Base-by-base conservation (phyloP, 495 filamentous ascomycete species). In the Hyaloscypha variabilis region DNA sequence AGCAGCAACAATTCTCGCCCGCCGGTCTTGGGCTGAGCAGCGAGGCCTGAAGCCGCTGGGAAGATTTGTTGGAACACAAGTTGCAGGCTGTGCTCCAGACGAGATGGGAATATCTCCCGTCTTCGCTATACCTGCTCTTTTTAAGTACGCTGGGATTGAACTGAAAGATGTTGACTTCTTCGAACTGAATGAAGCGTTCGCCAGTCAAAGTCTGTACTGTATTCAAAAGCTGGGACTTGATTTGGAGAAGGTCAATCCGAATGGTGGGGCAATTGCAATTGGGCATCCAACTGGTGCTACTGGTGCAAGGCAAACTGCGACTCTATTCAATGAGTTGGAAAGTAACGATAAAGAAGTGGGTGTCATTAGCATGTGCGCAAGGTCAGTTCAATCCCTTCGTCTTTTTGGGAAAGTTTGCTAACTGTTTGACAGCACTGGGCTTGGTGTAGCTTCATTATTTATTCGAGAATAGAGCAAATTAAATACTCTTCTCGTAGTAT, bases 161-260 rank as follows among this genome's bases (percentile, higher is more conserved):
- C 81, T 82, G 21, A 75, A 78, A 6, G 88, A 91, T 54, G 83
- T 91, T 3, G 86, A 83, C 19, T 78, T 90, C 25, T 89, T 88
- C 85, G 89, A 91, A 77, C 81, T 91, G 69, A 91, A 91, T 73
- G 89, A 91, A 79, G 89, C 89, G 10, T 91, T 91, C 74, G 89
- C 89, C 11, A 87, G 85, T 39, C 89, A 91, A 74, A 85, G 87
- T 28, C 62, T 91, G 8, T 88, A 89, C 77, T 89, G 85, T 68
- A 72, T 88, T 5, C 73, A 85, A 72, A 83, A 86, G 70, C 73
- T 91, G 36, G 87, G 87, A 3, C 70, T 86, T 30, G 69, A 71
- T 42, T 55, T 58, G 21, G 67, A 58, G 24, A 71, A 71, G 60
- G 83, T 91, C 13, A 91, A 91, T 77, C 88, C 88, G 34, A 89